Base-by-base conservation (phyloP, 2,329 filamentous ascomycete species). In the Kalaharituber pfeilii region DNA sequence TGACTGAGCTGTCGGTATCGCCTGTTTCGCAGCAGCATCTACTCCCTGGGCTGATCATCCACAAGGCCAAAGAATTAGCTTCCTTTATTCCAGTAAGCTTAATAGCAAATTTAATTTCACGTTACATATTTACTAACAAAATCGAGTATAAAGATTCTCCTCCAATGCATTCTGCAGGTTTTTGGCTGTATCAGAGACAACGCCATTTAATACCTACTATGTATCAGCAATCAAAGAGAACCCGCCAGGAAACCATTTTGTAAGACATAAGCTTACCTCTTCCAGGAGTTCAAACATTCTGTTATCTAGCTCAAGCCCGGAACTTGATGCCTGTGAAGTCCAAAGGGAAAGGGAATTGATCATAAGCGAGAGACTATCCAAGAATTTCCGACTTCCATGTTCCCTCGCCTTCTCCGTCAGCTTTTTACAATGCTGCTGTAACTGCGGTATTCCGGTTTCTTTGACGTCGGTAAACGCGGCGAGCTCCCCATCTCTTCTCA, bases 381-480 rank as follows among this genome's bases (percentile, higher is more conserved):
- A 65, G 56, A 79, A 79, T 1, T 64, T 65, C 7, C 69, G 69
- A 50, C 70, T 74, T 18, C 66, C 69, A 3, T 67, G 68, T 5
- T 69, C 65, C 25, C 75, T 68, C 6, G 71, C 71, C 27, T 67
- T 66, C 53, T 76, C 73, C 0, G 79, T 81, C 2, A 81, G 66
- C 42, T 73, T 73, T 55, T 72, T 74, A 52, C 77, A 80, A 58
- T 83, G 78, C 0, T 67, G 67, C 61, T 77, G 76, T 1, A 82
- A 69, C 44, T 72, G 69, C 1, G 78, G 78, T 2, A 81, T 71
- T 61, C 76, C 78, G 0, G 79, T 82, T 55, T 81, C 73, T 2
- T 76, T 69, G 0, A 68, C 39, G 2, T 67, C 65, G 1, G 65
- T 64, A 62, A 81, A 83, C 0, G 78, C 78, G 11, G 70, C 66